phyloP scores from a whole-genome alignment of 2,329 filamentous ascomycete species.

The Thelonectria blattea region DNA sequence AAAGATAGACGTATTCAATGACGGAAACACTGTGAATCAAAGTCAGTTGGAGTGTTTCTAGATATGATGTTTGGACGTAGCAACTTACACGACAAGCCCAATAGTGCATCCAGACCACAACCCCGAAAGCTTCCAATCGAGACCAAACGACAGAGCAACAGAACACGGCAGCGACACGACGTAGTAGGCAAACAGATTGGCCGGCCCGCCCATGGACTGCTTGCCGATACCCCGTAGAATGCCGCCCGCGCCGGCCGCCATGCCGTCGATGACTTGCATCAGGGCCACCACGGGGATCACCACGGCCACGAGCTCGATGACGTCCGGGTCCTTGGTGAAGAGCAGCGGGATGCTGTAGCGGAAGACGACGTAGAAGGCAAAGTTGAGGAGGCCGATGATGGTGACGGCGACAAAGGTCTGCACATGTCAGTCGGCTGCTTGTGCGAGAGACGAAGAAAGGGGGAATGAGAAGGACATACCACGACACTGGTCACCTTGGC shows the following conservation, averaged over 20 bases:
- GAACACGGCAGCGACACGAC: conserved; percentile 83
- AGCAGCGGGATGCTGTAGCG: conserved; percentile 77
- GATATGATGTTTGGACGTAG: not conserved
- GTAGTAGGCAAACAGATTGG: conserved; percentile 88
- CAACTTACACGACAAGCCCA: conserved; percentile 67
- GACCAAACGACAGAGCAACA: conserved; percentile 77
- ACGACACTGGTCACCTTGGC: conserved; percentile 84
- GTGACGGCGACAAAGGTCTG: conserved; percentile 67
- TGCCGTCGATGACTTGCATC: conserved; percentile 88
- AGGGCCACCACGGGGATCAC: conserved; percentile 82
- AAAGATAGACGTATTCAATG: conserved; percentile 61
- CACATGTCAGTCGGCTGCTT: conserved; percentile 12
- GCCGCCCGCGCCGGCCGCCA: conserved; percentile 81
- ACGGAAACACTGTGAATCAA: conserved; percentile 51
- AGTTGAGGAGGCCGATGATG: conserved; percentile 79
- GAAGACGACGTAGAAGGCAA: conserved; percentile 70
- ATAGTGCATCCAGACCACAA: conserved; percentile 82
- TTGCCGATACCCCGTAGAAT: conserved; percentile 85
- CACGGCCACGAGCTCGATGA: conserved; percentile 69
- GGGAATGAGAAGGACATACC: conserved; percentile 46
- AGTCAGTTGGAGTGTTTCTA: too few relatives aligned
- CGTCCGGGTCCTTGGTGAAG: conserved; percentile 76
- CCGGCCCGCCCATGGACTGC: conserved; percentile 88
- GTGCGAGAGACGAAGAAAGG: too few relatives aligned
- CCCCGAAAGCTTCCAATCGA: conserved; percentile 78